Base-by-base conservation (phyloP, 2,329 filamentous ascomycete genomes). In the Simplicillium sp. region DNA sequence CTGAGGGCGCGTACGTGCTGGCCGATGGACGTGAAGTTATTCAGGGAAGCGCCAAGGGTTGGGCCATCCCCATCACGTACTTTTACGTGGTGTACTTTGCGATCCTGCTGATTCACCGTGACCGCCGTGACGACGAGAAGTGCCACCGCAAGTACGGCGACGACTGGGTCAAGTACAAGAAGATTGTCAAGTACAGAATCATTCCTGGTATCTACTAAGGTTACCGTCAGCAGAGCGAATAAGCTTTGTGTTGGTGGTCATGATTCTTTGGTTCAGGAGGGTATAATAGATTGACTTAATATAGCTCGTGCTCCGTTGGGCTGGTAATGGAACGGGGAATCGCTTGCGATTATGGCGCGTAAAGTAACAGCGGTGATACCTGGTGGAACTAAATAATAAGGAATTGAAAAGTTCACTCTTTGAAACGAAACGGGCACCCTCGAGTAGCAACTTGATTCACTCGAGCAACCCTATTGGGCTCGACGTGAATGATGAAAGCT, bases 21-120 rank as follows among this genome's bases (percentile, higher is more conserved):
- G 57, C 63, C 7, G 76, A 80, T 45, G 75, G 77, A 18, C 73
- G 75, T 11, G 75, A 82, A 51, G 73, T 88, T 2, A 70, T 87
- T 12, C 81, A 80, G 41, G 84, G 82, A 29, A 78, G 80, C 18
- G 82, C 85, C 28, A 77, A 75, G 51, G 89, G 87, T 16, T 94
- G 84, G 77, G 88, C 84, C 36, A 88, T 89, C 64, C 67, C 89
- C 36, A 77, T 96, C 50, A 95, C 89, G 0, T 97, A 96, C 68
- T 96, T 96, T 59, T 97, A 94, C 66, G 73, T 96, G 51, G 54
- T 94, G 7, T 97, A 96, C 68, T 96, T 97, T 66, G 88, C 81
- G 3, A 66, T 94, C 11, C 65, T 97, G 46, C 71, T 97, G 11
- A 69, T 96, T 40, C 90, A 96, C 59, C 83, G 90, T 15, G 88